Conservation (phyloP, 225 moss, liverwort and hornwort species). For the Climacium dendroides region DNA sequence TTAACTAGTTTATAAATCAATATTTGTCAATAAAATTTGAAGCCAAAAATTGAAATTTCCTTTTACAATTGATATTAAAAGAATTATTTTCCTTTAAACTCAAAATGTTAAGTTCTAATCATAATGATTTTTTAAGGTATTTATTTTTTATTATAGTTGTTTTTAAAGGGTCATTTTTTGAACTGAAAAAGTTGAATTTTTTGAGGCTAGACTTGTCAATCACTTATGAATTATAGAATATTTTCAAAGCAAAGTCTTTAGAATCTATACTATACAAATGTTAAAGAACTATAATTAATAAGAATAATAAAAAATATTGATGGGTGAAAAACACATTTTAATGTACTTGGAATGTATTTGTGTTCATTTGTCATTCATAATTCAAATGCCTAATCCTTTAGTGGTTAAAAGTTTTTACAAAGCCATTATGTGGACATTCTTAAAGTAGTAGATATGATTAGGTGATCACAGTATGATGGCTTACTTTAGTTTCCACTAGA, state of each 20-base stretch:
- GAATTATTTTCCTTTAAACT: rapidly evolving
- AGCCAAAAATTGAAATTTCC: background rate
- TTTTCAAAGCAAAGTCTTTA: background rate
- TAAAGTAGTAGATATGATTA: no score
- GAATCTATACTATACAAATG: background rate
- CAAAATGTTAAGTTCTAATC: background rate
- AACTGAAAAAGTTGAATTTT: background rate
- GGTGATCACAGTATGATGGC: no score
- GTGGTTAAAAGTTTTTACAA: no score
- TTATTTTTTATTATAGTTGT: background rate
- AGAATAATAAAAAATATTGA: no score
- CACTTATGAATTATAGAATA: background rate
- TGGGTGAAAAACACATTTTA: no score
- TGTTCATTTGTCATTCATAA: no score
- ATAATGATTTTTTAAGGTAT: background rate
- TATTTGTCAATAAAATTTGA: background rate
- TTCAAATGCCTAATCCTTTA: no score
- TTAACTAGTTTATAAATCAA: background rate
- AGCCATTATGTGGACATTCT: no score
- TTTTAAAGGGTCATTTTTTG: background rate
- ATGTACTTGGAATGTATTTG: no score
- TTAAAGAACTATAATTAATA: no score
- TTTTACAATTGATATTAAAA: background rate
- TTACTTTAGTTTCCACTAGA: no score
- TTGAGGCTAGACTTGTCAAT: background rate